Conservation (phyloP, 768 basidiomycete genomes). For the Psilocybe tampanensis region DNA sequence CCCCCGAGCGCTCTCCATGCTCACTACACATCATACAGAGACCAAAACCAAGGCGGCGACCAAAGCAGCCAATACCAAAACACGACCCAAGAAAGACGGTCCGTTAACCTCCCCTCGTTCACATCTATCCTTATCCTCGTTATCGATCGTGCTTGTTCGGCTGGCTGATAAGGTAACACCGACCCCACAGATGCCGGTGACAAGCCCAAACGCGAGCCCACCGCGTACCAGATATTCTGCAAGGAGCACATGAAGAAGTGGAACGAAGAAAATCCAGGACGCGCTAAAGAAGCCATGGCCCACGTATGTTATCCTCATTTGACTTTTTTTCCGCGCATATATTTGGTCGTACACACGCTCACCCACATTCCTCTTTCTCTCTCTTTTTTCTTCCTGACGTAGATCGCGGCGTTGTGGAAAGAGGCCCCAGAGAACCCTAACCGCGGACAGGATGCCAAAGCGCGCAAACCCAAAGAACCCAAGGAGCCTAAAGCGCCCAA, state of each 20-base stretch:
- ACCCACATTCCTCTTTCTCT: too few relatives aligned
- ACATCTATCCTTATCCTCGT: slow-evolving; percentile 2
- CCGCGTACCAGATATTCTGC: slow-evolving; percentile 61
- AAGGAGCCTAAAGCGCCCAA: slow-evolving; percentile 28
- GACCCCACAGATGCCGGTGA: slow-evolving; percentile 36
- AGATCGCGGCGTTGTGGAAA: slow-evolving; percentile 62
- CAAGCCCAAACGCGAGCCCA: slow-evolving; percentile 59
- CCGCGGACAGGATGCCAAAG: slow-evolving; percentile 52
- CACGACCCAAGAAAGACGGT: slow-evolving; percentile 36
- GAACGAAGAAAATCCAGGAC: slow-evolving; percentile 53
- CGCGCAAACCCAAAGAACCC: slow-evolving; percentile 41
- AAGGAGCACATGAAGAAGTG: slow-evolving; percentile 58
- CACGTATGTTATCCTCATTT: slow-evolving; percentile 35
- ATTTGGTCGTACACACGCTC: not conserved
- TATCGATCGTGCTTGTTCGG: slow-evolving; percentile 1
- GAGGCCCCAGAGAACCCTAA: slow-evolving; percentile 68
- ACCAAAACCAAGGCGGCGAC: slow-evolving; percentile 61
- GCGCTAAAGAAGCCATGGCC: slow-evolving; percentile 56
- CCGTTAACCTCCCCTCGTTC: slow-evolving; percentile 10
- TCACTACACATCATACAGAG: slow-evolving; percentile 29
- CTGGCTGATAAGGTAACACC: not conserved
- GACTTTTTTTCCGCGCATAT: not conserved
- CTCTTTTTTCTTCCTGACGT: not conserved
- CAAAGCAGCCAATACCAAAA: slow-evolving; percentile 50
- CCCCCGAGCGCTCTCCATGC: not conserved